Percentiles rank a stretch among this genome's conserved stretches.
These are phyloP conservation scores for Conticribra weissflogii DNA, from an alignment of 108 stramenopile species.

Conservation along the genomic window DNA sequence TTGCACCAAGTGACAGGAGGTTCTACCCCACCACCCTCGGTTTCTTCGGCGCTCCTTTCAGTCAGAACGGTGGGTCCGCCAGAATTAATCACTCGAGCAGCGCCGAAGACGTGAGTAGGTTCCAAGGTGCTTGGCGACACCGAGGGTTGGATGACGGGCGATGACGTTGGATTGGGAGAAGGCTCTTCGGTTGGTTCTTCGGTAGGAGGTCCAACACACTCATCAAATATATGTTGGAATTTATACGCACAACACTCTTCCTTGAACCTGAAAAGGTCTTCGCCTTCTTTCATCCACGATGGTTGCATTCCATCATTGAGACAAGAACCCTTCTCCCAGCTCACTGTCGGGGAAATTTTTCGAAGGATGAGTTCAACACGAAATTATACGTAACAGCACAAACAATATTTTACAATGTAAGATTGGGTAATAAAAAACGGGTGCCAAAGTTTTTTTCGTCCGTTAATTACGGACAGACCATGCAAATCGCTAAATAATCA, in stretches of 20 bases:
- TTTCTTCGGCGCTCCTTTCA: conserved; percentile 14
- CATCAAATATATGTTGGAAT: conserved; percentile 39
- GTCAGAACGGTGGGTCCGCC: conserved; percentile 6
- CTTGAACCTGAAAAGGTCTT: conserved; percentile 38
- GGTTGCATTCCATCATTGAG: conserved; percentile 48
- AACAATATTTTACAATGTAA: too few species aligned
- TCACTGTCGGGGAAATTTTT: conserved; percentile 8
- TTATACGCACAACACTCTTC: conserved; percentile 45
- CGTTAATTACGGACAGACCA: too few species aligned
- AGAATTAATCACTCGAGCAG: conserved; percentile 23
- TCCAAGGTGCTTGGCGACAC: not conserved
- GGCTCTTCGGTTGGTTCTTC: conserved; percentile 19
- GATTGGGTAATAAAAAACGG: not conserved
- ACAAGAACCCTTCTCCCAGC: conserved; percentile 34
- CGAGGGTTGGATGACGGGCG: conserved; percentile 1
- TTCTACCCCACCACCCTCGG: conserved; percentile 4
- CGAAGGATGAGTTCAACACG: not conserved
- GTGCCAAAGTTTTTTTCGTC: too few species aligned
- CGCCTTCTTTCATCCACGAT: conserved; percentile 36
- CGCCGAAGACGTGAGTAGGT: conserved; percentile 26
- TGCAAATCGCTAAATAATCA: too few species aligned
- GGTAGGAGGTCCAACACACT: conserved; percentile 32
- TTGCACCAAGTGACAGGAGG: conserved; percentile 39
- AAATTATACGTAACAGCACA: not conserved
- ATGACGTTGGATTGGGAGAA: conserved; percentile 4